Conservation (phyloP, 345 rosid species). For the Aurinia saxatilis region DNA sequence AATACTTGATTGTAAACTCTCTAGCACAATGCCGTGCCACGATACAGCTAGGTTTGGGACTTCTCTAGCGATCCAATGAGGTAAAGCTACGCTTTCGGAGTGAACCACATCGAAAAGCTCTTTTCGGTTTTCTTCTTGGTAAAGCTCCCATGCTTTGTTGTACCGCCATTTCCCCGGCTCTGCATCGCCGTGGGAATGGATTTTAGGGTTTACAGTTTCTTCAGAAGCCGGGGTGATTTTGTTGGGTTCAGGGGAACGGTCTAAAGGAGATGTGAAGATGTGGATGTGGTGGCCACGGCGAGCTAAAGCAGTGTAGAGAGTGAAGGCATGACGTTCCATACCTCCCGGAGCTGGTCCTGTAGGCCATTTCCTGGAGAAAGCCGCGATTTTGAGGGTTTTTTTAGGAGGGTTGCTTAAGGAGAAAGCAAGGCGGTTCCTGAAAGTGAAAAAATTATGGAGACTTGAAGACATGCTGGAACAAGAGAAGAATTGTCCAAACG, state of each 20-base stretch:
- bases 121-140: conserved; percentile 48
- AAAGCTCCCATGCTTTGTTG: conserved; percentile 82
- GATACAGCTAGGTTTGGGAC: conserved; percentile 67
- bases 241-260: conserved; percentile 6
- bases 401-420: conserved; percentile 24
- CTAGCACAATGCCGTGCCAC: conserved; percentile 94
- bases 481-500: too few species aligned
- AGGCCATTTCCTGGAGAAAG: conserved; percentile 94
- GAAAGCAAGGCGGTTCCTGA: conserved; percentile 50
- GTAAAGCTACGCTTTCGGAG: conserved; percentile 88
- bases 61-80: conserved; percentile 58
- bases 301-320: conserved; percentile 70
- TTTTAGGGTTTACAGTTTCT: conserved; percentile 21
- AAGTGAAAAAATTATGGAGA: too few species aligned
- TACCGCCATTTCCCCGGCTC: conserved; percentile 68
- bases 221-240: conserved; percentile 12
- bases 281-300: conserved; percentile 76
- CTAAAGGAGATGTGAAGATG: conserved; percentile 73
- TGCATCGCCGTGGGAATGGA: conserved; percentile 72
- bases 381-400: conserved; percentile 53
- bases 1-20: conserved; percentile 70
- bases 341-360: conserved; percentile 67
- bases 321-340: conserved; percentile 95
- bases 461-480: too few species aligned
- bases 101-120: conserved; percentile 71